A percentile compares a stretch with the other conserved stretches of the same genome.
phyloP scores from a whole-genome alignment of 2,329 filamentous ascomycete species.

The Sporothrix luriei region DNA sequence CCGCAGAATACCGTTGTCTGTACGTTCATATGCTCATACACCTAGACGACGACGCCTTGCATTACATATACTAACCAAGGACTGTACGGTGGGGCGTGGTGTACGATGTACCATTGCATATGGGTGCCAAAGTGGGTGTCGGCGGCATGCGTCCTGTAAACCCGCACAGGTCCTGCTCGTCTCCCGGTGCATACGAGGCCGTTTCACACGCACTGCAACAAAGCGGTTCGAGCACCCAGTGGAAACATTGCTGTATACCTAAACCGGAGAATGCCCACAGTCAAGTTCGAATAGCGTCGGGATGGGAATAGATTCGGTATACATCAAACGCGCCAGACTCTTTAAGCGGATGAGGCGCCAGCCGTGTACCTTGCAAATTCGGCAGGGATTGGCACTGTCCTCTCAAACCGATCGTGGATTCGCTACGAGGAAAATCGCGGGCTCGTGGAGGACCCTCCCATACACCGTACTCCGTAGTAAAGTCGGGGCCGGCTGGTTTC shows the following conservation, averaged over 20 bases:
- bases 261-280: too few species aligned
- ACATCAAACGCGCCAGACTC: not conserved
- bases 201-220: slow-evolving; percentile 31
- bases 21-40: not conserved
- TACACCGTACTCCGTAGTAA: too few species aligned
- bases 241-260: too few species aligned
- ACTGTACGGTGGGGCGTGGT: not conserved
- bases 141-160: not conserved
- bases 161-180: not conserved
- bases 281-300: too few species aligned
- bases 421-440: not conserved
- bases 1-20: too few species aligned
- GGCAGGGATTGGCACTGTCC: slow-evolving; percentile 4
- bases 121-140: slow-evolving; percentile 1
- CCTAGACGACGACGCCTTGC: too few species aligned
- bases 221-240: not conserved
- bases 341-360: not conserved
- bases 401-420: slow-evolving; percentile 5
- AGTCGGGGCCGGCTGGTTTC: not conserved
- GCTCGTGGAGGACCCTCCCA: not conserved
- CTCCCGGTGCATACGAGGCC: slow-evolving; percentile 13
- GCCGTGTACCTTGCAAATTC: not conserved
- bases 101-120: slow-evolving; percentile 11
- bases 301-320: not conserved
- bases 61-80: too few species aligned